Conservation (phyloP, 179 eudicot species). For the Beta corolliflora region DNA sequence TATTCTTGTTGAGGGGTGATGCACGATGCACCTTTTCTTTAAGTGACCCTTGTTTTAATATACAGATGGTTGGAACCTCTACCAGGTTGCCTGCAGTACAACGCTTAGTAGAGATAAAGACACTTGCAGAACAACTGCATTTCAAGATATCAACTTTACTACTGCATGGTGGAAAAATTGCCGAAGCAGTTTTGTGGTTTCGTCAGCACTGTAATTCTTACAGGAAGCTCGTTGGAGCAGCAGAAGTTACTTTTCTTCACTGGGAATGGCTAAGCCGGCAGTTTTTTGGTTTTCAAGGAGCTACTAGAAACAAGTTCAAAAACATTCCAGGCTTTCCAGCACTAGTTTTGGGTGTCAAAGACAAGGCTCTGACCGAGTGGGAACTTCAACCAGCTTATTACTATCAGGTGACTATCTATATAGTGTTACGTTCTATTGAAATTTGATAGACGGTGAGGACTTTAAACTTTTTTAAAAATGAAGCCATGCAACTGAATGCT, state of each 20-base stretch:
- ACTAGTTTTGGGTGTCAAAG: conserved; percentile 41
- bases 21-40: conserved; percentile 24
- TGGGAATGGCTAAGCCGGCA: conserved; percentile 99
- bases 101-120: conserved; percentile 86
- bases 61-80: conserved; percentile 88
- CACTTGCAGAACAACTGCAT: conserved; percentile 90
- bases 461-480: neutral
- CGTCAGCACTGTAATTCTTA: conserved; percentile 74
- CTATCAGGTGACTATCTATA: conserved; percentile 62
- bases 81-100: conserved; percentile 92
- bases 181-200: conserved; percentile 91
- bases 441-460: neutral
- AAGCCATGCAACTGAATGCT: neutral
- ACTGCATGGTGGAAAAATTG: conserved; percentile 87
- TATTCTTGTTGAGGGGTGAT: conserved; percentile 14
- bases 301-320: conserved; percentile 83
- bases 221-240: conserved; percentile 68
- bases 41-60: conserved; percentile 33
- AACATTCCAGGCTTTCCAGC: conserved; percentile 51
- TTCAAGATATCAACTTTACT: conserved; percentile 90
- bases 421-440: neutral
- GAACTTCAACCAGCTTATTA: conserved; percentile 82
- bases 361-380: conserved; percentile 68
- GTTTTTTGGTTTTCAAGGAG: conserved; percentile 90
- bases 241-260: conserved; percentile 85